These are phyloP conservation scores for Dryas integrifolia DNA, from an alignment of 331 rosid species.

Conservation along the genomic window DNA sequence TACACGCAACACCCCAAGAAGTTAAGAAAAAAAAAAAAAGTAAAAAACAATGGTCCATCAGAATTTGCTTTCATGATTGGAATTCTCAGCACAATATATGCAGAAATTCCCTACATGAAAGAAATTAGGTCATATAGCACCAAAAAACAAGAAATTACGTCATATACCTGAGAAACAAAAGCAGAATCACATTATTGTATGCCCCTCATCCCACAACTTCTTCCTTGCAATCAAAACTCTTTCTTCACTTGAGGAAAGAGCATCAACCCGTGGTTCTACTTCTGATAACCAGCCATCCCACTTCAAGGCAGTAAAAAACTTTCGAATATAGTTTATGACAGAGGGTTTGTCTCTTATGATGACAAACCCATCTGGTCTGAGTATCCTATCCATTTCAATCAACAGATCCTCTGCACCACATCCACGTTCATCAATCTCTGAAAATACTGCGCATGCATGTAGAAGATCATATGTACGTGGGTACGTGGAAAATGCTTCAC, in stretches of 20 bases:
- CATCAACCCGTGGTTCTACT: conserved; percentile 51
- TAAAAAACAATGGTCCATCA: neutral
- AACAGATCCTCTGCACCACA: conserved; percentile 51
- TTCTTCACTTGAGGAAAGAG: conserved; percentile 46
- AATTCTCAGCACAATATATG: neutral
- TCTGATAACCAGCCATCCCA: conserved; percentile 68
- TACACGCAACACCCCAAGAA: too few relatives aligned
- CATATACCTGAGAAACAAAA: conserved; percentile 27
- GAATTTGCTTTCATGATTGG: conserved; percentile 6
- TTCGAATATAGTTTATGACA: conserved; percentile 41
- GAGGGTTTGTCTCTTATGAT: conserved; percentile 58
- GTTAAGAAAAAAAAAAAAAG: too few relatives aligned
- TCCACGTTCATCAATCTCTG: conserved; percentile 47
- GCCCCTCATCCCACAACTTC: conserved; percentile 43
- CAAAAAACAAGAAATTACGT: too few relatives aligned
- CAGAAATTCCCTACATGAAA: neutral
- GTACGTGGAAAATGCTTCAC: conserved; percentile 67
- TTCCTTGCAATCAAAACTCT: conserved; percentile 60
- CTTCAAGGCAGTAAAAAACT: conserved; percentile 44
- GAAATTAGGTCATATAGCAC: too few relatives aligned
- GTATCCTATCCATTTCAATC: conserved; percentile 64
- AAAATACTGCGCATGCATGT: conserved; percentile 60
- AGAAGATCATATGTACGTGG: conserved; percentile 67
- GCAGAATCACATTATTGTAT: conserved; percentile 26
- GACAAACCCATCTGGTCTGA: conserved; percentile 56